These are phyloP conservation scores for Aspergillus unguis DNA, from an alignment of 2,329 filamentous ascomycete genomes.

Conservation along the genomic window DNA sequence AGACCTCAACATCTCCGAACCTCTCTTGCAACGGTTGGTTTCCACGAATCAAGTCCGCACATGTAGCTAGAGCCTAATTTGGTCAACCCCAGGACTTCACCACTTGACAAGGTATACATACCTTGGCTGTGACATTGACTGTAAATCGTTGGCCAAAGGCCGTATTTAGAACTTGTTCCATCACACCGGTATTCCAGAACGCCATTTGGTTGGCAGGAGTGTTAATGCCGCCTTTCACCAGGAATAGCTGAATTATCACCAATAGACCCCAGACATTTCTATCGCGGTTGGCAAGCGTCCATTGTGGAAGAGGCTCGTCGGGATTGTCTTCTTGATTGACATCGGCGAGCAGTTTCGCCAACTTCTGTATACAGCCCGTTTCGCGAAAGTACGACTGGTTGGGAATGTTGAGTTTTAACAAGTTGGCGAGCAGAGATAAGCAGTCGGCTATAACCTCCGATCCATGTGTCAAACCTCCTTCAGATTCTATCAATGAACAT, in stretches of 20 bases:
- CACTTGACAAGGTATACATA: slow-evolving; percentile 33
- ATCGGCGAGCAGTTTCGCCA: slow-evolving; percentile 66
- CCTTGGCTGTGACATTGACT: slow-evolving; percentile 76
- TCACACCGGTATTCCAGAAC: slow-evolving; percentile 78
- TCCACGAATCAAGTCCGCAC: slow-evolving; percentile 81
- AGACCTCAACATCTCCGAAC: slow-evolving; percentile 83
- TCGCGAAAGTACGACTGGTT: slow-evolving; percentile 95
- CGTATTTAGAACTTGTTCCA: slow-evolving; percentile 75
- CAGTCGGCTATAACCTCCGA: slow-evolving; percentile 90
- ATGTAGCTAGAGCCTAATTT: slow-evolving; percentile 70
- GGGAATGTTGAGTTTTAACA: slow-evolving; percentile 79
- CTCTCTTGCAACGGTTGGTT: slow-evolving; percentile 78
- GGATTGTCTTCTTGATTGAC: slow-evolving; percentile 54
- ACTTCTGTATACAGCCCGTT: slow-evolving; percentile 72
- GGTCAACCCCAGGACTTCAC: slow-evolving; percentile 11
- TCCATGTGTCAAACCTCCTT: slow-evolving; percentile 78
- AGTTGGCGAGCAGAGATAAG: slow-evolving; percentile 82
- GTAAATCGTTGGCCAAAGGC: slow-evolving; percentile 73
- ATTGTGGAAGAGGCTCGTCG: slow-evolving; percentile 63
- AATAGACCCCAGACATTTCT: slow-evolving; percentile 90
- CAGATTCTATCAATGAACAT: slow-evolving; percentile 75
- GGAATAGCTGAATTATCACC: slow-evolving; percentile 80
- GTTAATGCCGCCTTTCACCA: slow-evolving; percentile 74
- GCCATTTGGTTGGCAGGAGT: slow-evolving; percentile 79
- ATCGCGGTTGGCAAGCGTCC: slow-evolving; percentile 74